These are phyloP conservation scores for Amphibolis antarctica DNA, from an alignment of 106 monocot genomes.

Conservation along the genomic window DNA sequence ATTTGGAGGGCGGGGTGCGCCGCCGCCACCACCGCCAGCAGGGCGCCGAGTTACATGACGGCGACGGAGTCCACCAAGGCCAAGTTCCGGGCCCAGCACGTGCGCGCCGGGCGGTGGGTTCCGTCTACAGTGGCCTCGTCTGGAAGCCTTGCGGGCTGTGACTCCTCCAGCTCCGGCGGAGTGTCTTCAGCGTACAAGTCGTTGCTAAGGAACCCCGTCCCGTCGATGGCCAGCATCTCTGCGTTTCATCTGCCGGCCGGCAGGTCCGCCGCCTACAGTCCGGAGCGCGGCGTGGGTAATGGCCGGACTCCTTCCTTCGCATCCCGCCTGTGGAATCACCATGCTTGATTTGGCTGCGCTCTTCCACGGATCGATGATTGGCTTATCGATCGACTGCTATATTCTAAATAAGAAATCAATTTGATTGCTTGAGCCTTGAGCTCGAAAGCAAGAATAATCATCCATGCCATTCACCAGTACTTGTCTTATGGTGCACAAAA, in stretches of 20 bases:
- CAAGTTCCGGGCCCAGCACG: conserved; percentile 16
- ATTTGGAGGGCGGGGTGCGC: not conserved
- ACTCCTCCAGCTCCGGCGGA: conserved; percentile 44
- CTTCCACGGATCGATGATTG: too few relatives aligned
- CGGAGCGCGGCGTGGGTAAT: conserved; percentile 16
- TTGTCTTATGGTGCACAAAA: too few relatives aligned
- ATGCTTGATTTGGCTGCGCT: not conserved
- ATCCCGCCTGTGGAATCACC: conserved; percentile 11
- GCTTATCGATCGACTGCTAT: too few relatives aligned
- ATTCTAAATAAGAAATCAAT: too few relatives aligned
- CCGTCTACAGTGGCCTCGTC: conserved; percentile 3
- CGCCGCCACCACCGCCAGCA: not conserved
- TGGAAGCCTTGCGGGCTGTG: conserved; percentile 1
- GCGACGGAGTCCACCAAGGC: conserved; percentile 57
- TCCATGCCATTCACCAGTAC: too few relatives aligned
- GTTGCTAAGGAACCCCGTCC: conserved; percentile 3
- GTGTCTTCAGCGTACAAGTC: not conserved
- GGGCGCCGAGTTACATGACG: conserved; percentile 56
- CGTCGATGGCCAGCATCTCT: too few relatives aligned
- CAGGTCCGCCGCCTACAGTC: conserved; percentile 4
- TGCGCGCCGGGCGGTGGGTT: conserved; percentile 2
- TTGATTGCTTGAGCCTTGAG: too few relatives aligned
- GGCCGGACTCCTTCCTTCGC: conserved; percentile 7
- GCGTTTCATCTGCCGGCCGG: not conserved
- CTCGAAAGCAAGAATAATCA: too few relatives aligned